Percentiles rank a stretch among this genome's conserved stretches.
Evolutionary conservation across 2,329 filamentous ascomycete species (phyloP).

Genomic region (Graphiopsis chlorocephala): DNA sequence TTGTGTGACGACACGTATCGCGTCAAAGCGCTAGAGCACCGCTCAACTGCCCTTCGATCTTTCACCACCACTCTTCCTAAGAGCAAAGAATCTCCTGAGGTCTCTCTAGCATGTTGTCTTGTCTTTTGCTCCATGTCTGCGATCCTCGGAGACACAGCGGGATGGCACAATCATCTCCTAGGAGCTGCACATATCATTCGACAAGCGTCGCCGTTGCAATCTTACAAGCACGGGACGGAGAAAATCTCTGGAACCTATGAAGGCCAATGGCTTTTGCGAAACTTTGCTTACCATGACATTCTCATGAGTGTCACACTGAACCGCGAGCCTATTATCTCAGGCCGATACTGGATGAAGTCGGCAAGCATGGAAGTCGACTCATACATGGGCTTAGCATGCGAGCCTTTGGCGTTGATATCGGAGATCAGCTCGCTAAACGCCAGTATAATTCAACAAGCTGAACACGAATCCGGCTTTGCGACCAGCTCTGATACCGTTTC

Average conservation of each 20-base stretch:
- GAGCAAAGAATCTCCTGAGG: neutral
- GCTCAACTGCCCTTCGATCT: slow-evolving; percentile 4
- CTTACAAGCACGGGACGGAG: neutral
- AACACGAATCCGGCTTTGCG: neutral
- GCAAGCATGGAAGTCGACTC: slow-evolving; percentile 1
- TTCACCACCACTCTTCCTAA: neutral
- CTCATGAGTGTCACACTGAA: slow-evolving; percentile 7
- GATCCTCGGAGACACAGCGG: slow-evolving; percentile 5
- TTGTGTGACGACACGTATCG: neutral
- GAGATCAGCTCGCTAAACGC: neutral
- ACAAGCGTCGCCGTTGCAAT: neutral
- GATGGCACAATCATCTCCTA: slow-evolving; percentile 7
- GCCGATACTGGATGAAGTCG: slow-evolving; percentile 6
- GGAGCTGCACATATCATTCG: slow-evolving; percentile 6
- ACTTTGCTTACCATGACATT: slow-evolving; percentile 17
- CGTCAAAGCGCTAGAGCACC: slow-evolving; percentile 15
- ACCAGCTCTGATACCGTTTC: neutral
- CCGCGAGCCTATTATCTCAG: slow-evolving; percentile 7
- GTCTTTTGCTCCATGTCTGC: slow-evolving; percentile 13
- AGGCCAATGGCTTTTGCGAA: slow-evolving; percentile 13
- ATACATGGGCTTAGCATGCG: slow-evolving; percentile 9
- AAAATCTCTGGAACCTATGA: neutral
- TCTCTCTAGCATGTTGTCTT: slow-evolving; percentile 7
- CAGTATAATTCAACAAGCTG: neutral
- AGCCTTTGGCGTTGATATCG: neutral